These are phyloP conservation scores for Tuber aestivum DNA, from an alignment of 495 filamentous ascomycete genomes.

Conservation along the genomic window DNA sequence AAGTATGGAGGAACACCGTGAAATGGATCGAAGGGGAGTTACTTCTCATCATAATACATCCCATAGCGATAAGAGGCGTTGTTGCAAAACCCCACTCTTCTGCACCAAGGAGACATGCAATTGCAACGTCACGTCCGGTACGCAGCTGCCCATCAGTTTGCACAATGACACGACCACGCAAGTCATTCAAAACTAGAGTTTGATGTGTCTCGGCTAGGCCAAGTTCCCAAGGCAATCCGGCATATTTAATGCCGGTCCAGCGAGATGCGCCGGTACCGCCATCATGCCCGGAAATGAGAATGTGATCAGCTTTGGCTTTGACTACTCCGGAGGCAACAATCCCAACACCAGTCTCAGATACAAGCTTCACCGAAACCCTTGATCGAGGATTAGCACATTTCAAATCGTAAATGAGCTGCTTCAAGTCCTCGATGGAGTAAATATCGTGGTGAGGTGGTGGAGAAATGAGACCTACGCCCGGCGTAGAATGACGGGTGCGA, in stretches of 20 bases:
- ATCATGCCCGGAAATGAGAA: conserved; percentile 95
- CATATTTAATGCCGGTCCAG: conserved; percentile 99
- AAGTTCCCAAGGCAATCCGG: conserved; percentile 95
- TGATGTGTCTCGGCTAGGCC: conserved; percentile 98
- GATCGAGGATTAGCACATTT: conserved; percentile 96
- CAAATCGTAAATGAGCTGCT: conserved; percentile 97
- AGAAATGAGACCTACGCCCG: conserved; percentile 97
- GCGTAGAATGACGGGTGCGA: conserved; percentile 94
- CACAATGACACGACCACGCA: conserved; percentile 92
- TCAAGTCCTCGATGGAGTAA: conserved; percentile 97
- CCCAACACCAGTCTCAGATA: conserved; percentile 96
- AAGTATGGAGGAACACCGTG: conserved; percentile 18
- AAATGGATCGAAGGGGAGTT: conserved; percentile 22
- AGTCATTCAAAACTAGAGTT: conserved; percentile 95
- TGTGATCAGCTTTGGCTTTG: conserved; percentile 97
- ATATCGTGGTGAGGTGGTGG: conserved; percentile 98
- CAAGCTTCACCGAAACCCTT: conserved; percentile 95
- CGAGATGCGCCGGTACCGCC: conserved; percentile 96
- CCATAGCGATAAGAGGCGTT: conserved; percentile 92
- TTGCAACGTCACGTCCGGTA: conserved; percentile 91
- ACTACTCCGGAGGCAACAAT: conserved; percentile 98
- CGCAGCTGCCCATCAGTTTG: conserved; percentile 96
- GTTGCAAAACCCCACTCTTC: conserved; percentile 99
- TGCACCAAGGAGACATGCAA: conserved; percentile 91
- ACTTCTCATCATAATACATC: conserved; percentile 91